phyloP scores from a whole-genome alignment of 2,329 filamentous ascomycete species.

The Fusarium aywerte region DNA sequence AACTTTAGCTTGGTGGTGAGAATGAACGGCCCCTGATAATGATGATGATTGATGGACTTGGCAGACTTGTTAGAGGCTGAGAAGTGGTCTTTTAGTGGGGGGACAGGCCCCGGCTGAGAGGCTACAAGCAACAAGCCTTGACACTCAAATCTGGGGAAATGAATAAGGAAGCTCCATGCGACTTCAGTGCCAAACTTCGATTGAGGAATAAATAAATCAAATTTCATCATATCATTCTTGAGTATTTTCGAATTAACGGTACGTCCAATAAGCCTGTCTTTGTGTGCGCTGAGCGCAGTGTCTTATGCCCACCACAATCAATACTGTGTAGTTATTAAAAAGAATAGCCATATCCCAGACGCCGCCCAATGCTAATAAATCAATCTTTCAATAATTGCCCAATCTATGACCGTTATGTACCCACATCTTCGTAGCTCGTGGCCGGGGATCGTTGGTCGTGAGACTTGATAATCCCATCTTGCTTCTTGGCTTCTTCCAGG shows the following conservation, averaged over 20 bases:
- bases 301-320: constrained; percentile 3
- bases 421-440: background rate
- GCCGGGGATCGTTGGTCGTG: background rate
- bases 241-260: background rate
- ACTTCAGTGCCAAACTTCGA: background rate
- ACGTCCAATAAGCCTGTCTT: background rate
- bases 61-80: constrained; percentile 28
- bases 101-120: constrained; percentile 16
- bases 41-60: constrained; percentile 35
- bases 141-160: constrained; percentile 35
- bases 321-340: constrained; percentile 13
- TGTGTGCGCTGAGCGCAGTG: background rate
- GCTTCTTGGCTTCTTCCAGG: background rate
- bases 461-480: background rate
- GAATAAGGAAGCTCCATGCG: background rate
- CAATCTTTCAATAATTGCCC: constrained; percentile 28
- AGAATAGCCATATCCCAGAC: constrained; percentile 27
- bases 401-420: constrained; percentile 28
- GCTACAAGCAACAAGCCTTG: constrained; percentile 8
- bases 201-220: background rate
- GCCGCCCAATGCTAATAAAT: constrained; percentile 45
- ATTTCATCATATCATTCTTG: constrained; percentile 22
- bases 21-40: constrained; percentile 19
- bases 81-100: constrained; percentile 35
- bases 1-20: constrained; percentile 21